These are phyloP conservation scores for Backusella psychrophila DNA, from an alignment of 192 early-diverging fungal genomes.

Conservation along the genomic window DNA sequence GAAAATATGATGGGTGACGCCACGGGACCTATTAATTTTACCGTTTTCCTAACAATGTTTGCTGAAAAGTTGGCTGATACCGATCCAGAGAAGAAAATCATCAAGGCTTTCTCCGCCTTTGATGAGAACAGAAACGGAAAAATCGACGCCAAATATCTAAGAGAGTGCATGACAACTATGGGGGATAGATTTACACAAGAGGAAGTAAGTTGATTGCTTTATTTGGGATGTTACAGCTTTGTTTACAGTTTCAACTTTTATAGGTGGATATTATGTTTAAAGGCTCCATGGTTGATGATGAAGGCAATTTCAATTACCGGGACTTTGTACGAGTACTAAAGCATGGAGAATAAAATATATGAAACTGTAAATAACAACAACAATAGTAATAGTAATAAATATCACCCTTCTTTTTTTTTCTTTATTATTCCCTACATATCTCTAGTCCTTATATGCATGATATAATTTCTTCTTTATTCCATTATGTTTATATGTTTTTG, in stretches of 20 bases:
- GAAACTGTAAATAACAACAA: background rate
- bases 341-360: constrained; percentile 74
- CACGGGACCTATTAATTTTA: constrained; percentile 91
- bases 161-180: constrained; percentile 92
- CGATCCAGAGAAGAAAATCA: constrained; percentile 88
- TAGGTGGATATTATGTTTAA: constrained; percentile 93
- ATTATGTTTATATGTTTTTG: background rate
- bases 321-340: constrained; percentile 92
- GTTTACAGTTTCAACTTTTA: constrained; percentile 4
- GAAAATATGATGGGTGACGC: constrained; percentile 92
- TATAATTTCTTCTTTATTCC: background rate
- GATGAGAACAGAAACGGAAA: constrained; percentile 82
- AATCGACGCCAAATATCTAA: constrained; percentile 75
- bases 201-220: constrained; percentile 57
- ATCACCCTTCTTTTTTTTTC: no score
- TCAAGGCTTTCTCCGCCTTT: constrained; percentile 92
- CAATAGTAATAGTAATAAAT: no score
- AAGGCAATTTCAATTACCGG: constrained; percentile 85
- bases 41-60: constrained; percentile 96
- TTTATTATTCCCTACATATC: no score
- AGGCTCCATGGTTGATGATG: constrained; percentile 72
- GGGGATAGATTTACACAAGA: constrained; percentile 90
- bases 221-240: background rate
- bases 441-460: no score
- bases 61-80: constrained; percentile 90